These are phyloP conservation scores for Pseudocercospora eumusae DNA, from an alignment of 2,329 filamentous ascomycete genomes.

Conservation along the genomic window DNA sequence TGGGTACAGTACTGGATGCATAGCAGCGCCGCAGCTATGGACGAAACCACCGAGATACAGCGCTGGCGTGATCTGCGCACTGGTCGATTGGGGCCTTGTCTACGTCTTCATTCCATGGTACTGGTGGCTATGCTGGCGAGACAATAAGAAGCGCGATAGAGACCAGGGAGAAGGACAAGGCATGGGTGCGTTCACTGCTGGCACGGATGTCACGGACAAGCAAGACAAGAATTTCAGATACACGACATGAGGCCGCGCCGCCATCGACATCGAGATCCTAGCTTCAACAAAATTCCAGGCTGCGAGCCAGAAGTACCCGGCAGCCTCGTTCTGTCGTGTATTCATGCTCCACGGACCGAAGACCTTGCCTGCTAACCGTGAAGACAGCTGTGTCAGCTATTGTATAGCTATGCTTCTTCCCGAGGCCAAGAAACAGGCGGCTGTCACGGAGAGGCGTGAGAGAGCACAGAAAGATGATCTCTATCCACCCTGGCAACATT, in stretches of 20 bases:
- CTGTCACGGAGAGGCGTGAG: too few species aligned
- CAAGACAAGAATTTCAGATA: slow-evolving; percentile 43
- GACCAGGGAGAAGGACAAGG: slow-evolving; percentile 14
- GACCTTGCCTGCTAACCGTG: too few species aligned
- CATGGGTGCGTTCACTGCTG: slow-evolving; percentile 18
- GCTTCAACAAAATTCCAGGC: too few species aligned
- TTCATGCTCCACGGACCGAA: too few species aligned
- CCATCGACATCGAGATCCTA: too few species aligned
- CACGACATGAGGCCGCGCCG: slow-evolving; percentile 21
- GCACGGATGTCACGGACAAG: slow-evolving; percentile 42
- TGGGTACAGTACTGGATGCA: slow-evolving; percentile 52
- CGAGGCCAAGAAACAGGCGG: too few species aligned
- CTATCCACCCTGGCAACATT: too few species aligned
- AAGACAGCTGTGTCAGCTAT: too few species aligned
- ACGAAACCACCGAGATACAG: slow-evolving; percentile 49
- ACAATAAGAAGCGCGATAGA: slow-evolving; percentile 41
- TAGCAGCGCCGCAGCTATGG: slow-evolving; percentile 54
- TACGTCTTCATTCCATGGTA: slow-evolving; percentile 41
- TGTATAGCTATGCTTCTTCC: too few species aligned
- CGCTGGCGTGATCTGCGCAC: slow-evolving; percentile 50
- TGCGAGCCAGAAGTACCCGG: too few species aligned
- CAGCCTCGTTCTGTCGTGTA: too few species aligned
- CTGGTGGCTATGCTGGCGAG: slow-evolving; percentile 40
- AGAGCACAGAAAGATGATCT: too few species aligned
- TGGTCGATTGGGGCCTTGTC: slow-evolving; percentile 49